These are phyloP conservation scores for Pharnaceum exiguum DNA, from an alignment of 148 eudicot species.

Conservation along the genomic window DNA sequence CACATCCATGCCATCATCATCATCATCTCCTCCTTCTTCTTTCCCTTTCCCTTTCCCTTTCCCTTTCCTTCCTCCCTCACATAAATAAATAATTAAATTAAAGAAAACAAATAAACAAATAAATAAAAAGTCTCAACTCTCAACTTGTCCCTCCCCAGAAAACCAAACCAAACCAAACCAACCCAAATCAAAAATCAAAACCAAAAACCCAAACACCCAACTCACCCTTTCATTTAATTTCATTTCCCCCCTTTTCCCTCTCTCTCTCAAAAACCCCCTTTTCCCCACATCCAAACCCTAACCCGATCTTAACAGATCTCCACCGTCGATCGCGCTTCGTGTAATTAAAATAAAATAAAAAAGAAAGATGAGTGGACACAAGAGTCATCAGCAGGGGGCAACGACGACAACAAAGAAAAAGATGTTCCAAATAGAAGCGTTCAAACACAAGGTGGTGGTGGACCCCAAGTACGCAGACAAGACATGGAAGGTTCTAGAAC, in stretches of 20 bases:
- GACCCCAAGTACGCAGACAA: conserved; percentile 83
- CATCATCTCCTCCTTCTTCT: too few relatives aligned
- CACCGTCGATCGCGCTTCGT: background rate
- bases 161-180: background rate
- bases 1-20: too few relatives aligned
- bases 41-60: background rate
- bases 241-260: background rate
- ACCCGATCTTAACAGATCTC: background rate
- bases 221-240: background rate
- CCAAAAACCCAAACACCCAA: background rate
- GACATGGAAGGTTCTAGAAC: conserved; percentile 79
- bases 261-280: background rate
- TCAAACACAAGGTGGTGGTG: conserved; percentile 68
- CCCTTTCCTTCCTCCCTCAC: background rate
- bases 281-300: conserved; percentile 23
- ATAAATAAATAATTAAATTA: background rate
- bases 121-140: background rate
- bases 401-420: too few relatives aligned
- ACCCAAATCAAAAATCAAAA: background rate
- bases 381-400: too few relatives aligned
- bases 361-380: conserved; percentile 51
- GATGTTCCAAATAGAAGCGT: conserved; percentile 75
- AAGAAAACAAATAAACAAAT: background rate
- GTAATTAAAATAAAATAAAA: too few relatives aligned
- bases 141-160: background rate